Percentiles rank a stretch among this genome's conserved stretches.
phyloP scores from a whole-genome alignment of 2,329 filamentous ascomycete genomes.

The Scleromitrula shiraiana region DNA sequence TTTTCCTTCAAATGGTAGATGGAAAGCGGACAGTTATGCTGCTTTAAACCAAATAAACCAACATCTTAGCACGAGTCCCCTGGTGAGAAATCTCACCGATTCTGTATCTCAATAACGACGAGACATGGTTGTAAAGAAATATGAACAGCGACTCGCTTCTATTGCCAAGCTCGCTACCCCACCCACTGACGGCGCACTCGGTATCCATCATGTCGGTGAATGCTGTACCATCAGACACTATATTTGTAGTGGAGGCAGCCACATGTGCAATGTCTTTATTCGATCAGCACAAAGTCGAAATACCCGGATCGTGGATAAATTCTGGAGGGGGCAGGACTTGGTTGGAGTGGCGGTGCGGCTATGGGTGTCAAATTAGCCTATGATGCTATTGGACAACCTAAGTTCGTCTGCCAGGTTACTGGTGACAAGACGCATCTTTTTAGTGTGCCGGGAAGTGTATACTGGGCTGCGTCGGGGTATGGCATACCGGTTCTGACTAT shows the following conservation, averaged over 20 bases:
- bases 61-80: slow-evolving; percentile 47
- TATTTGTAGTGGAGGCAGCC: neutral
- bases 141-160: neutral
- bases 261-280: neutral
- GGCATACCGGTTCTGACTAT: slow-evolving; percentile 55
- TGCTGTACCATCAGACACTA: neutral
- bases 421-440: slow-evolving; percentile 60
- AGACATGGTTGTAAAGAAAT: slow-evolving; percentile 8
- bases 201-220: neutral
- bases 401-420: slow-evolving; percentile 49
- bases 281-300: slow-evolving; percentile 47
- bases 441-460: slow-evolving; percentile 52
- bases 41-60: slow-evolving; percentile 60
- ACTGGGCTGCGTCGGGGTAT: slow-evolving; percentile 58
- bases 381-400: neutral
- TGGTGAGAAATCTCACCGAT: slow-evolving; percentile 25
- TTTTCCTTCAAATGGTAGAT: slow-evolving; percentile 55
- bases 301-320: slow-evolving; percentile 58
- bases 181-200: neutral
- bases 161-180: neutral
- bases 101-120: slow-evolving; percentile 8
- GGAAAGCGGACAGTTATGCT: slow-evolving; percentile 53
- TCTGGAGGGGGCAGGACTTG: slow-evolving; percentile 36
- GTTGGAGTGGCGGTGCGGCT: slow-evolving; percentile 67
- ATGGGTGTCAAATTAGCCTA: slow-evolving; percentile 65